Evolutionary conservation across 352 stramenopile genomes (phyloP).

Genomic region (Halophytophthora batemanensis): DNA sequence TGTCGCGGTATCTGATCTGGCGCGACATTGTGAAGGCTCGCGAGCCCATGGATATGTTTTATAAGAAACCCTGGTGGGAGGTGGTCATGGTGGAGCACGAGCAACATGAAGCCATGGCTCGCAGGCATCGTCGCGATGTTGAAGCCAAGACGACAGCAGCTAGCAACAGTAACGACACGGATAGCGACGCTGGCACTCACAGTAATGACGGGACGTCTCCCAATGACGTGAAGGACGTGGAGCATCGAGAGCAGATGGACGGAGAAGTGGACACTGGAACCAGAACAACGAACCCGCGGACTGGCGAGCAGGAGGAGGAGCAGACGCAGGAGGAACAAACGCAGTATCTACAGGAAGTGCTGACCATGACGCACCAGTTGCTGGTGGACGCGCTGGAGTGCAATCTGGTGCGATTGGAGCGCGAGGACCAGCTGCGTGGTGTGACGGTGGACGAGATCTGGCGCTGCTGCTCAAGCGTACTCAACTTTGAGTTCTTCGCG

Average conservation of each 20-base stretch:
- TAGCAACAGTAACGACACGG: constrained; percentile 25
- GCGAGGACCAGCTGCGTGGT: constrained; percentile 56
- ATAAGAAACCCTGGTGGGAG: constrained; percentile 91
- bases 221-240: constrained; percentile 22
- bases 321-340: constrained; percentile 24
- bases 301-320: constrained; percentile 7
- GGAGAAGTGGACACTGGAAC: neutral
- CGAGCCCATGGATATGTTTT: constrained; percentile 86
- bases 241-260: constrained; percentile 11
- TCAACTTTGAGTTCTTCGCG: constrained; percentile 87
- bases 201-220: constrained; percentile 22
- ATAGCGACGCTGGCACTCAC: constrained; percentile 16
- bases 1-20: constrained; percentile 56
- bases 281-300: constrained; percentile 2
- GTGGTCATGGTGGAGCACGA: constrained; percentile 65
- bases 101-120: constrained; percentile 28
- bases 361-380: constrained; percentile 61
- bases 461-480: constrained; percentile 51
- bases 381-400: constrained; percentile 63
- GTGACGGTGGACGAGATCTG: constrained; percentile 58
- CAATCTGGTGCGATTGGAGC: constrained; percentile 62
- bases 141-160: constrained; percentile 7
- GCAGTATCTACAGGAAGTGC: constrained; percentile 53
- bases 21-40: constrained; percentile 54
- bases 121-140: constrained; percentile 1